Conservation (phyloP, 2,329 filamentous ascomycete species). For the Aphanoascus verrucosus region DNA sequence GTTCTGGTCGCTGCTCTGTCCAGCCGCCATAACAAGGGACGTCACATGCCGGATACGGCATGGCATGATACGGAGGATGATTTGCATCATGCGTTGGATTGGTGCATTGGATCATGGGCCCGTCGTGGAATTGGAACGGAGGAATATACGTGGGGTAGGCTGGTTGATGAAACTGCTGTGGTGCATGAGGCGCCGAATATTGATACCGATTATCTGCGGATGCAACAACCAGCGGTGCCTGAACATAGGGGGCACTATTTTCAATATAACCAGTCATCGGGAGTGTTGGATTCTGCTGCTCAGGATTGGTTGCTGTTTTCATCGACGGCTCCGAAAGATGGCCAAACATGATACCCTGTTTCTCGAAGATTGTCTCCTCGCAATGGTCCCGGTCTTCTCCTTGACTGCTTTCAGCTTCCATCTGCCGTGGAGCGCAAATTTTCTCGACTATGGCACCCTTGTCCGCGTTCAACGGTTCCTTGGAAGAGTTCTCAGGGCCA, state of each 20-base stretch:
- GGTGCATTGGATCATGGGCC: not conserved
- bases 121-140: not conserved
- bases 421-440: not conserved
- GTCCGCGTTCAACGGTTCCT: not conserved
- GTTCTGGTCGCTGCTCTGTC: not conserved
- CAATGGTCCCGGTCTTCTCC: not conserved
- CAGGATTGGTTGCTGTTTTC: not conserved
- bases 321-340: not conserved
- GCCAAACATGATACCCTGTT: conserved; percentile 1
- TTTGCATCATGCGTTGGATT: not conserved
- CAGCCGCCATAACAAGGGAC: not conserved
- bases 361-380: not conserved
- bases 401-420: not conserved
- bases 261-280: not conserved
- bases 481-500: not conserved
- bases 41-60: not conserved
- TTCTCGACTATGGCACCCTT: not conserved
- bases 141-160: not conserved
- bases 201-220: not conserved
- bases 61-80: not conserved
- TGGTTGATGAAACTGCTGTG: not conserved
- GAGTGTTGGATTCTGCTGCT: no score
- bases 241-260: not conserved
- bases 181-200: not conserved
- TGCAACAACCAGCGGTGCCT: not conserved